Evolutionary conservation across 169 alveolate genomes (phyloP), one percentile per base, ranked within the genome.

Genomic region (Babesia divergens): DNA sequence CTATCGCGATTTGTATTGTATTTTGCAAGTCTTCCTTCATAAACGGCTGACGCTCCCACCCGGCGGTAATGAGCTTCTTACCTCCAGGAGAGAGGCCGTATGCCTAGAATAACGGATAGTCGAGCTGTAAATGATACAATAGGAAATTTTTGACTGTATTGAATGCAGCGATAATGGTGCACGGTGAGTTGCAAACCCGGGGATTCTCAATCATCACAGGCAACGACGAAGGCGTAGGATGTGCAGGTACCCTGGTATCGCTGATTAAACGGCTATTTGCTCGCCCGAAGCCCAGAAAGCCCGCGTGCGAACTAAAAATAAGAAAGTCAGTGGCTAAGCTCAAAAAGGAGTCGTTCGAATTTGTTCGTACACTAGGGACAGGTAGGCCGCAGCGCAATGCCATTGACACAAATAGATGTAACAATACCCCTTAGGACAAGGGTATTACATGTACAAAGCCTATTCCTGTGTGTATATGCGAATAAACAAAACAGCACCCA

Each of bases 361-460:
- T 77, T 34, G 40, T 67, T 0, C 71, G 72, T 18, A 38, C 76
- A 20, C 74, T 77, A 18, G 86, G 86, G 50, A 58, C 75, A 8
- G 86, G 86, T 77, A 37, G 20, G 85, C 20, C n/a, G n/a, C n/a
- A n/a, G n/a, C n/a, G n/a, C n/a, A n/a, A n/a, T n/a, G n/a, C n/a
- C n/a, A n/a, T n/a, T n/a, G n/a, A n/a, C n/a, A n/a, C n/a, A n/a
- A n/a, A n/a, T n/a, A n/a, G n/a, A n/a, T n/a, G n/a, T n/a, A n/a
- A n/a, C n/a, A n/a, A n/a, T n/a, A n/a, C n/a, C n/a, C n/a, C n/a
- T n/a, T n/a, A n/a, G n/a, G n/a, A n/a, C n/a, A n/a, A n/a, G n/a
- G n/a, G n/a, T n/a, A n/a, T n/a, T n/a, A n/a, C n/a, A n/a, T n/a
- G n/a, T n/a, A n/a, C n/a, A n/a, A n/a, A n/a, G n/a, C n/a, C n/a